phyloP scores from a whole-genome alignment of 345 rosid genomes.

The Brassica nigra region DNA sequence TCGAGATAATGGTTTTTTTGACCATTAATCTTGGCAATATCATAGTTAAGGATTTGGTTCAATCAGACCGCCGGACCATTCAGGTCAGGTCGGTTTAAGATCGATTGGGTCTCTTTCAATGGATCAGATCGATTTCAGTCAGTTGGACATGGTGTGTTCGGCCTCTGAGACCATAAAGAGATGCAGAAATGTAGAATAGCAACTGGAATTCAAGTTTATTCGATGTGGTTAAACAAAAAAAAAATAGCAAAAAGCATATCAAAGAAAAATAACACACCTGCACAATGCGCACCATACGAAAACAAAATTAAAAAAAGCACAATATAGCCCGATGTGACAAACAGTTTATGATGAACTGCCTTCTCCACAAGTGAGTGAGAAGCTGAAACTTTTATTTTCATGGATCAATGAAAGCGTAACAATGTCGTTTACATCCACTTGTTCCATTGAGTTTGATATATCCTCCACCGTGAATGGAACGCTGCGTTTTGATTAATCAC shows the following conservation, averaged over 20 bases:
- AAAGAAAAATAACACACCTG: neutral
- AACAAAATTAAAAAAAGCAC: neutral
- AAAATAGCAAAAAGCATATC: neutral
- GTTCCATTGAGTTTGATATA: conserved; percentile 87
- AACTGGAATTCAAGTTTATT: neutral
- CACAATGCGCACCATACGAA: neutral
- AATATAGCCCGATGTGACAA: neutral
- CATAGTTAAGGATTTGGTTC: too few species aligned
- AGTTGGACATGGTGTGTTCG: too few species aligned
- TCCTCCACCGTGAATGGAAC: conserved; percentile 95
- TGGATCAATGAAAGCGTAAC: conserved; percentile 78
- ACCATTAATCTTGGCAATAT: too few species aligned
- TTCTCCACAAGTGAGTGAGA: conserved; percentile 76
- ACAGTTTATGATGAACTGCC: conserved; percentile 19
- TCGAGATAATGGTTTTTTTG: too few species aligned
- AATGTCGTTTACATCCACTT: conserved; percentile 76
- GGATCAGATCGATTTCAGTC: too few species aligned
- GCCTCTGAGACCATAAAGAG: too few species aligned
- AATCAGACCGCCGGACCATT: too few species aligned
- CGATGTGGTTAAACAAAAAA: neutral
- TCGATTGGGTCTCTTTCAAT: too few species aligned
- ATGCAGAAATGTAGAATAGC: neutral
- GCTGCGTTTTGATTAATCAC: conserved; percentile 50
- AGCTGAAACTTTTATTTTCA: conserved; percentile 84
- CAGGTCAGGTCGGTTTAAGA: too few species aligned